phyloP scores from a whole-genome alignment of 1,139 yeast species.

The Yamadazyma buinensis region DNA sequence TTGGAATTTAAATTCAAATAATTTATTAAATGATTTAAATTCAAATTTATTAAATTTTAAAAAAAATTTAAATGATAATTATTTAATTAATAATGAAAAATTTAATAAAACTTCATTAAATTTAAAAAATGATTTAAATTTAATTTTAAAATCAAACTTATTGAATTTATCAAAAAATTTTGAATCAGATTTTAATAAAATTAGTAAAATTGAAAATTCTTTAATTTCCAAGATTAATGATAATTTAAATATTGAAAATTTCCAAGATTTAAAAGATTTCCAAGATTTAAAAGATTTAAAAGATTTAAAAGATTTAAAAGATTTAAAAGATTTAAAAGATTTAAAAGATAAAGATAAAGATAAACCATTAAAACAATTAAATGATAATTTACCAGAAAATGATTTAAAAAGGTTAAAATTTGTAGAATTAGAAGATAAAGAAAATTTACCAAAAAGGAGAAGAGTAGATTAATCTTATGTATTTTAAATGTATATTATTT shows the following conservation, averaged over 20 bases:
- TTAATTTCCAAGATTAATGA: constrained; percentile 7
- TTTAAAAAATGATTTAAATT: constrained; percentile 7
- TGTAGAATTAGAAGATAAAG: constrained; percentile 9
- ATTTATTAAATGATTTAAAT: constrained; percentile 4
- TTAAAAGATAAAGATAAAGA: background rate
- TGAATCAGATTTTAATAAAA: constrained; percentile 2
- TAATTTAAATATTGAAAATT: no score
- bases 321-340: background rate
- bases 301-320: background rate
- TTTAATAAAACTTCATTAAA: constrained; percentile 8
- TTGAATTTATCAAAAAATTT: constrained; percentile 3
- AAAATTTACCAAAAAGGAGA: constrained; percentile 15
- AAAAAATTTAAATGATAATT: constrained; percentile 3
- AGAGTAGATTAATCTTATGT: constrained; percentile 8
- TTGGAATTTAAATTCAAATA: constrained; percentile 10
- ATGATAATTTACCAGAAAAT: background rate
- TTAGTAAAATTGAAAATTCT: no score
- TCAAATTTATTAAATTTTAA: constrained; percentile 5
- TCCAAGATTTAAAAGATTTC: constrained; percentile 5
- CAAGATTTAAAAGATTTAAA: background rate
- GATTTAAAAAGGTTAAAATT: background rate
- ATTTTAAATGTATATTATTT: constrained; percentile 5
- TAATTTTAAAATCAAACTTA: constrained; percentile 7
- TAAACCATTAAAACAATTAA: constrained; percentile 1
- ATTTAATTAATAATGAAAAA: constrained; percentile 5